Percentiles rank a stretch among this genome's conserved stretches.
Conservation (phyloP, 2,329 filamentous ascomycete species). For the Cladophialophora psammophila region DNA sequence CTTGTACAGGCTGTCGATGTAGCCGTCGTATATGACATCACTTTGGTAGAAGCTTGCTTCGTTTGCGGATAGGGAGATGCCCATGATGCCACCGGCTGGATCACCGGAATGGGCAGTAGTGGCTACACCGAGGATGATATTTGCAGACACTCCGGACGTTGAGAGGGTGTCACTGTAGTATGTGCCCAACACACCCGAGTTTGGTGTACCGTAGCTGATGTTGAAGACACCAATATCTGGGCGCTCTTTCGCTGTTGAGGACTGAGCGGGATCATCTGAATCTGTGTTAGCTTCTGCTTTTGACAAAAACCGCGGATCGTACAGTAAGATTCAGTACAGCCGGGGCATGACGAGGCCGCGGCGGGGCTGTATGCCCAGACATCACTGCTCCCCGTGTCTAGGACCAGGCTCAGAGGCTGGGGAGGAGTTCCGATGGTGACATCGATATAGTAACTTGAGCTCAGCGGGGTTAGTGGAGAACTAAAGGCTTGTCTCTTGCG, state of each 20-base stretch:
- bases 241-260: slow-evolving; percentile 10
- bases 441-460: slow-evolving; percentile 69
- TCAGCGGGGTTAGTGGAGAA: background rate
- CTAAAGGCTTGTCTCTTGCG: slow-evolving; percentile 3
- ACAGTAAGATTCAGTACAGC: slow-evolving; percentile 12
- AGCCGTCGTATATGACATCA: too few species aligned
- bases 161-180: slow-evolving; percentile 12
- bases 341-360: slow-evolving; percentile 2
- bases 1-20: too few species aligned
- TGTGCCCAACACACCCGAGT: slow-evolving; percentile 46
- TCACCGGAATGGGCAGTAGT: slow-evolving; percentile 1
- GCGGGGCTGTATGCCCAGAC: slow-evolving; percentile 22
- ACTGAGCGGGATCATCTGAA: slow-evolving; percentile 15
- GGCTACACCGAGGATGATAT: slow-evolving; percentile 10
- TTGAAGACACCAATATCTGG: slow-evolving; percentile 9
- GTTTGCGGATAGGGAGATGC: slow-evolving; percentile 11
- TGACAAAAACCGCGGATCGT: background rate
- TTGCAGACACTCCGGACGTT: slow-evolving; percentile 9
- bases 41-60: too few species aligned
- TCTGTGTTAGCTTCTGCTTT: background rate
- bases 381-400: slow-evolving; percentile 35
- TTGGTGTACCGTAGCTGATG: slow-evolving; percentile 66
- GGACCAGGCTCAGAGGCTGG: slow-evolving; percentile 24
- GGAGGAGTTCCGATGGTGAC: slow-evolving; percentile 32
- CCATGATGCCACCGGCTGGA: slow-evolving; percentile 50